Base-by-base conservation (phyloP, 345 rosid genomes). In the Passiflora organensis region DNA sequence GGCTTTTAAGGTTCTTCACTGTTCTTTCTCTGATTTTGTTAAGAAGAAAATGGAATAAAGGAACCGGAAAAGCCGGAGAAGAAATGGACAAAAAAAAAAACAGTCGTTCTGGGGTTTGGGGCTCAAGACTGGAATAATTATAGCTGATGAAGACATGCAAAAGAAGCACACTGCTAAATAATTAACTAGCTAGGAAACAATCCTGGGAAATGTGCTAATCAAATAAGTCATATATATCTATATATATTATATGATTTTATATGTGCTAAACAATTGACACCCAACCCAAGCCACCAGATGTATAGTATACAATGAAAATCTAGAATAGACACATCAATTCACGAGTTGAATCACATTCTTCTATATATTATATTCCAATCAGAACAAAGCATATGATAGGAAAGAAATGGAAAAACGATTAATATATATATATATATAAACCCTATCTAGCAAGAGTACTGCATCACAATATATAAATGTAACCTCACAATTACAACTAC, bases 1-100 rank as follows among this genome's bases (percentile, higher is more conserved):
- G 51, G 41, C 58, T 60, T 55, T 43, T 50, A 22, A 48, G 45
- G 51, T 53, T 58, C 51, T 48, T 55, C 14, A 12, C 23, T 11
- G 20, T 14, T 37, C 63, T 44, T 50, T 62, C 44, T 20, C 63
- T 56, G 32, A 23, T 21, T 13, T 34, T 34, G 57, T 24, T 15
- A 44, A 48, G 24, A 24, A 20, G 47, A 49, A 58, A 32, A 53
- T 58, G 23, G 45, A 28, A 51, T 38, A 21, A 51, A 45, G 48
- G 37, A 10, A 56, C 34, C 34, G 34, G 32, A 47, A 52, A 25
- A 63, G 43, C 48, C 6, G n/a, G 18, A 4, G 53, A 36, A 53
- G 48, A 53, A 41, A 55, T 46, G 11, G 49, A 20, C 32, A n/a
- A 45, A n/a, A 28, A 12, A 13, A 9, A 25, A 12, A 11, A 28